Evolutionary conservation across 495 filamentous ascomycete species (phyloP).

Genomic region (Penicillium cosmopolitanum): DNA sequence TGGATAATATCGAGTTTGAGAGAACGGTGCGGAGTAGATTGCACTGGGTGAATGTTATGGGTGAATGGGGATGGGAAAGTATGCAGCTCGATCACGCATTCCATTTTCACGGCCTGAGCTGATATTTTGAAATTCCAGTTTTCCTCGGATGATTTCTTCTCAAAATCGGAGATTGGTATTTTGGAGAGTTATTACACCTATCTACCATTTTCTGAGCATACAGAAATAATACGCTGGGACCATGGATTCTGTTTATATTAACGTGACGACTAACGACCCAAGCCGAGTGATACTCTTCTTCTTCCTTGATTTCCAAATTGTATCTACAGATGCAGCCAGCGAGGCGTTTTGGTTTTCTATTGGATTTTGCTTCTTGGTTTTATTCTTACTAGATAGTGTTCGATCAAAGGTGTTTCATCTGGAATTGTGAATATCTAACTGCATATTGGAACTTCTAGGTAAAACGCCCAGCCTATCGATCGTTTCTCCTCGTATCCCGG

Average conservation of each 20-base stretch:
- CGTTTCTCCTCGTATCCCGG: not conserved
- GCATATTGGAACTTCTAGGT: not conserved
- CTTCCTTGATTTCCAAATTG: not conserved
- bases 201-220: not conserved
- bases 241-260: no score
- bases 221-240: no score
- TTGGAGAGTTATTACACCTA: not conserved
- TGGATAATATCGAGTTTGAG: conserved; percentile 62
- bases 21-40: conserved; percentile 67
- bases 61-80: conserved; percentile 82
- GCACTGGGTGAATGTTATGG: conserved; percentile 82
- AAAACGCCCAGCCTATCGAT: not conserved
- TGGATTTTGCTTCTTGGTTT: not conserved
- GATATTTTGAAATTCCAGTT: not conserved
- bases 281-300: not conserved
- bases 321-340: not conserved
- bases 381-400: conserved; percentile 8
- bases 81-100: conserved; percentile 24
- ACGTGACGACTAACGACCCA: not conserved
- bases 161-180: not conserved
- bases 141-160: conserved; percentile 11
- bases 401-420: conserved; percentile 9
- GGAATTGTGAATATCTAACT: conserved; percentile 12
- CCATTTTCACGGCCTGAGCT: not conserved
- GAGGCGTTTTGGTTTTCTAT: not conserved